These are phyloP conservation scores for Diplotaxis tenuifolia DNA, from an alignment of 345 rosid genomes.

Conservation along the genomic window DNA sequence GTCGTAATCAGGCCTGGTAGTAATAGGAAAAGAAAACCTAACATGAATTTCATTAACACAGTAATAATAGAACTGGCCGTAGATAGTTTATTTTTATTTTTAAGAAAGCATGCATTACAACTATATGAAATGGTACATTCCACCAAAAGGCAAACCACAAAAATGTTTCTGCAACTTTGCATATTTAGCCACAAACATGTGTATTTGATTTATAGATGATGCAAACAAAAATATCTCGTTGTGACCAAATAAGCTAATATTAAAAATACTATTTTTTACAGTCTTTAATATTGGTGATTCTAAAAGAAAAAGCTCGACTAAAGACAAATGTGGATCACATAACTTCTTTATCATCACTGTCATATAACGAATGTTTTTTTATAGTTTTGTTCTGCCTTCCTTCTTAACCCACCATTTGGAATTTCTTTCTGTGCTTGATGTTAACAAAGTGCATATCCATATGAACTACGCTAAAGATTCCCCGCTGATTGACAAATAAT, in stretches of 20 bases:
- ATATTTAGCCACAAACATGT: background rate
- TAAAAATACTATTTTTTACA: background rate
- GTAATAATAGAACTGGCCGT: no score
- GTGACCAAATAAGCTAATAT: background rate
- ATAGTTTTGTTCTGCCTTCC: no score
- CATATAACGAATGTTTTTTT: no score
- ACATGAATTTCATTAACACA: no score
- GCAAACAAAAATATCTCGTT: background rate
- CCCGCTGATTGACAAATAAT: background rate
- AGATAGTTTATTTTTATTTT: no score
- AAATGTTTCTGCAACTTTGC: background rate
- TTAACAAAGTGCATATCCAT: background rate
- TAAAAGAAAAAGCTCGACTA: background rate
- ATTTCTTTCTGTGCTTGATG: background rate
- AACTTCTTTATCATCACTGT: no score
- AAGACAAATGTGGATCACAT: background rate
- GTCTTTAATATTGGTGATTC: background rate
- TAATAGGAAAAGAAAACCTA: no score
- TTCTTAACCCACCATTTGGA: no score
- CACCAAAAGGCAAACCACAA: no score
- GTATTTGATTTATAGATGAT: background rate
- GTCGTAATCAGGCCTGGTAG: no score
- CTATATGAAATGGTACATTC: no score
- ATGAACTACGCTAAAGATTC: background rate
- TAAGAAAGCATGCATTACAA: no score